Conservation (phyloP, 176 grass and related monocot genomes). For the Carex myosuroides region DNA sequence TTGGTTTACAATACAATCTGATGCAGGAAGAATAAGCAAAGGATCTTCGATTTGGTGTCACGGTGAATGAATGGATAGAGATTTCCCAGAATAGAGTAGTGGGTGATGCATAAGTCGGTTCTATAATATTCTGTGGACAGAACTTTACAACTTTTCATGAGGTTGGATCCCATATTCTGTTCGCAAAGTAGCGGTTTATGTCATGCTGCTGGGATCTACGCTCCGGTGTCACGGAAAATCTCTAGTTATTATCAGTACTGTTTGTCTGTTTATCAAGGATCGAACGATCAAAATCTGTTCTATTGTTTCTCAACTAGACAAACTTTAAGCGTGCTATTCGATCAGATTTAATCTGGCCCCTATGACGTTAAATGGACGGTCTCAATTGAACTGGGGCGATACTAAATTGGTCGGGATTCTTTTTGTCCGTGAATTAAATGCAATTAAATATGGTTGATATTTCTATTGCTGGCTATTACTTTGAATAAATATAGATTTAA, state of each 20-base stretch:
- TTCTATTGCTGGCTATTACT: background rate
- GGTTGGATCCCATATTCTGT: background rate
- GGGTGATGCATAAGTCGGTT: background rate
- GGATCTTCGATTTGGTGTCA: background rate
- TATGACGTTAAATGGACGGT: background rate
- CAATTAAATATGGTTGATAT: background rate
- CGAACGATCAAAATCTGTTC: background rate
- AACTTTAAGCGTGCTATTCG: background rate
- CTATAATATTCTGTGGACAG: background rate
- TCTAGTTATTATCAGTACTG: background rate
- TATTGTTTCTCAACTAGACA: background rate
- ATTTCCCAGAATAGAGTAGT: background rate
- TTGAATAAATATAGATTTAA: background rate
- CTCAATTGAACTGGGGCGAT: no score
- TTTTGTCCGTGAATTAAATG: no score
- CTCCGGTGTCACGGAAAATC: no score
- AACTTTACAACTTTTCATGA: background rate
- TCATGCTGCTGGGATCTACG: background rate
- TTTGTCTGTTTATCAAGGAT: background rate
- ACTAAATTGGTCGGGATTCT: no score
- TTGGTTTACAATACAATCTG: background rate
- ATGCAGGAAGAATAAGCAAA: background rate
- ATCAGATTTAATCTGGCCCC: background rate
- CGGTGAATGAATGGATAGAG: constrained; percentile 6
- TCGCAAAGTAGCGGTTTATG: background rate